phyloP scores from a whole-genome alignment of 1,139 yeast genomes.

The Hyphopichia khmerensis region DNA sequence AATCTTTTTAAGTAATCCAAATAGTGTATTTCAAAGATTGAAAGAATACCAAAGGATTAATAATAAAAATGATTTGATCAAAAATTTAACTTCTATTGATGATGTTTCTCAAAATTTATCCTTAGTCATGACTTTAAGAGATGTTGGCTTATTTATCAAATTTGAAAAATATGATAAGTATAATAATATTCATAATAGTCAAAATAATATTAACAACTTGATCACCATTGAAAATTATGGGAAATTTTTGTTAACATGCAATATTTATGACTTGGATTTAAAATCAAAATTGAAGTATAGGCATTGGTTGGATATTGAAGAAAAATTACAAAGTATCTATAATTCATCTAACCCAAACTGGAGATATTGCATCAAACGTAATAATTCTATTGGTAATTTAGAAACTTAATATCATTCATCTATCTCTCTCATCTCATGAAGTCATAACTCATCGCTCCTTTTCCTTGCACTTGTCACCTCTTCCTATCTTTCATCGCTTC shows the following conservation, averaged over 20 bases:
- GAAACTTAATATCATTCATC: constrained; percentile 1
- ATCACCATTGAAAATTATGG: constrained; percentile 25
- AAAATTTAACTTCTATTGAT: constrained; percentile 30
- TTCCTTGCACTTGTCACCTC: neutral
- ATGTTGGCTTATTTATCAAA: constrained; percentile 50
- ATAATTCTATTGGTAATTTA: constrained; percentile 1
- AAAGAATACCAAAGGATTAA: constrained; percentile 37
- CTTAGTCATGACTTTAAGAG: constrained; percentile 55
- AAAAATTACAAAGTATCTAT: constrained; percentile 33
- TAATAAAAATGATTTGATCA: constrained; percentile 33
- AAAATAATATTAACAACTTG: constrained; percentile 33
- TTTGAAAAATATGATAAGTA: constrained; percentile 33
- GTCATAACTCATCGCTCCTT: too few species aligned
- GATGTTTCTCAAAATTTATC: constrained; percentile 48
- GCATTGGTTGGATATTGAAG: constrained; percentile 44
- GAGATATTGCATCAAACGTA: constrained; percentile 27
- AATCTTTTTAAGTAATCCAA: constrained; percentile 26
- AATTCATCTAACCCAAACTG: constrained; percentile 36
- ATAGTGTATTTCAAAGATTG: constrained; percentile 39
- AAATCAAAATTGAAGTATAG: constrained; percentile 40
- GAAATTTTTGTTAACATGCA: constrained; percentile 34
- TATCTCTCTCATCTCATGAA: neutral
- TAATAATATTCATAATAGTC: constrained; percentile 33
- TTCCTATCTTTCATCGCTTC: neutral
- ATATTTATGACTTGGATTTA: constrained; percentile 45